A percentile compares a stretch with the other conserved stretches of the same genome.
phyloP scores from a whole-genome alignment of 2,329 filamentous ascomycete genomes.

The Neospermospora avenae region DNA sequence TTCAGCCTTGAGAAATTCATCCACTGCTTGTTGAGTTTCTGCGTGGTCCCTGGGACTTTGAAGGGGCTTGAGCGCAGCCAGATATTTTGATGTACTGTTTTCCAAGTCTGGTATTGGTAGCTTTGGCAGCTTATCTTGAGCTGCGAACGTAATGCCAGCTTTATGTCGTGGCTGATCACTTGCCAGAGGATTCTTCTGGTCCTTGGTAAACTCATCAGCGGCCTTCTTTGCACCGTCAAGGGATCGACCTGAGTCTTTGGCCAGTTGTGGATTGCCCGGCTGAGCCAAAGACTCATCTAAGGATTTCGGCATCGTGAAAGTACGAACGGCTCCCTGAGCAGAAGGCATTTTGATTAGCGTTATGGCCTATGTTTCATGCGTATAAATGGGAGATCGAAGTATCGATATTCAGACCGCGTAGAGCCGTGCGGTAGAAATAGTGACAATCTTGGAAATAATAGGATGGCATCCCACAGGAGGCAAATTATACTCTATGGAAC shows the following conservation, averaged over 20 bases:
- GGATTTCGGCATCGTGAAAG: constrained; percentile 69
- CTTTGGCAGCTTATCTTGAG: constrained; percentile 85
- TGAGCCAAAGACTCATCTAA: constrained; percentile 66
- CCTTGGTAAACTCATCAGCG: constrained; percentile 44
- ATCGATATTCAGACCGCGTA: constrained; percentile 80
- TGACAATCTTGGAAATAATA: constrained; percentile 86
- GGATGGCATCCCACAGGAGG: constrained; percentile 58
- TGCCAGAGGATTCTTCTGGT: constrained; percentile 46
- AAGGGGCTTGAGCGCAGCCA: constrained; percentile 74
- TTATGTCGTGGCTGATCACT: constrained; percentile 47
- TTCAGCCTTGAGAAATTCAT: constrained; percentile 78
- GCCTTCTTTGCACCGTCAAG: constrained; percentile 52
- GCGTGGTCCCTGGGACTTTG: constrained; percentile 78
- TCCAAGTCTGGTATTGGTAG: constrained; percentile 90
- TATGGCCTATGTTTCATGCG: constrained; percentile 46
- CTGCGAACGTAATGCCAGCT: constrained; percentile 78
- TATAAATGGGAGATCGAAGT: constrained; percentile 76
- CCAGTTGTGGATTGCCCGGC: constrained; percentile 21
- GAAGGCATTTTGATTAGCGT: constrained; percentile 56
- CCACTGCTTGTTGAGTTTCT: constrained; percentile 75
- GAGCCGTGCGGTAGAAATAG: constrained; percentile 87
- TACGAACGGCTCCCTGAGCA: constrained; percentile 62
- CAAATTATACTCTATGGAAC: neutral
- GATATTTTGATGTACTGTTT: constrained; percentile 72
- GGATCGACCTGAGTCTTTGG: constrained; percentile 37